Conservation (phyloP, 139 green algal species). For the Astrephomene gubernaculifera region DNA sequence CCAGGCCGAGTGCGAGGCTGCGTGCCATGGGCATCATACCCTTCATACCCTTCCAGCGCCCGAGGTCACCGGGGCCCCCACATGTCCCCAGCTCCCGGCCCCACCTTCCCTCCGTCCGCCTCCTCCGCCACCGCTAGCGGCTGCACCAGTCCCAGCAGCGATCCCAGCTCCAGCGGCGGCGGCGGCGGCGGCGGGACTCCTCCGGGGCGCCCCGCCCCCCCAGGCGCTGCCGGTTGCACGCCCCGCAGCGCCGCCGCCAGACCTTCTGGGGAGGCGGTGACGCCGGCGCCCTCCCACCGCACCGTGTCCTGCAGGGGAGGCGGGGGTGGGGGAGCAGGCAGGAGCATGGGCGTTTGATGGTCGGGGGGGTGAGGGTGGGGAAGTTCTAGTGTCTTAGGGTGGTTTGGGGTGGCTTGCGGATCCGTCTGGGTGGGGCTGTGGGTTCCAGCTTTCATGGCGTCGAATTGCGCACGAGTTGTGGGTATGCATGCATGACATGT, state of each 20-base stretch:
- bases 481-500: no score
- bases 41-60: no score
- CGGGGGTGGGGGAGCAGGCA: background rate
- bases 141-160: conserved; percentile 1
- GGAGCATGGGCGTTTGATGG: background rate
- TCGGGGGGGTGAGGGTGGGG: background rate
- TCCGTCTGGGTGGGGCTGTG: no score
- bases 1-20: no score
- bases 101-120: conserved; percentile 22
- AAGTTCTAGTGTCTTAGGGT: no score
- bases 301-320: conserved; percentile 2
- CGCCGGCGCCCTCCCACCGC: conserved; percentile 5
- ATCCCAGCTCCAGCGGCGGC: background rate
- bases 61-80: no score
- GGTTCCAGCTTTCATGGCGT: no score
- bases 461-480: no score
- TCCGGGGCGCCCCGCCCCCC: background rate
- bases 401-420: background rate
- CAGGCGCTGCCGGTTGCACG: background rate
- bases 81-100: no score
- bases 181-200: background rate
- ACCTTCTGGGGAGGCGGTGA: conserved; percentile 1
- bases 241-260: background rate
- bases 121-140: conserved; percentile 41
- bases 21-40: no score